Conservation (phyloP, 1,284 basidiomycete genomes). For the Pseudozyma sp. region DNA sequence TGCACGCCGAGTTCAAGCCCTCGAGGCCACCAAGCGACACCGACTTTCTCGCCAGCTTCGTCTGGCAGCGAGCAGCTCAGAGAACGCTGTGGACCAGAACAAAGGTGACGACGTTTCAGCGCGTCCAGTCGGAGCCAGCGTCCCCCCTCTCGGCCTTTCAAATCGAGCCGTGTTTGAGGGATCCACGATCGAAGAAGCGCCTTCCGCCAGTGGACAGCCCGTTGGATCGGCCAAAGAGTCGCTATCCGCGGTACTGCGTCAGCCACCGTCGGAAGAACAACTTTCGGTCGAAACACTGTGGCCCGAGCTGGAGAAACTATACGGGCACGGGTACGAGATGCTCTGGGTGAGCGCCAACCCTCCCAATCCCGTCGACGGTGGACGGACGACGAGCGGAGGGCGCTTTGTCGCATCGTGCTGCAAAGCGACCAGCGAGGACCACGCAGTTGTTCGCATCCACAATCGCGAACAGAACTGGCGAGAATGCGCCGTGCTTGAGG, state of each 20-base stretch:
- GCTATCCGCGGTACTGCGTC: constrained; percentile 33
- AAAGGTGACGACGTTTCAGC: constrained; percentile 16
- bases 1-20: constrained; percentile 29
- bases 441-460: constrained; percentile 88
- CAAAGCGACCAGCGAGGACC: constrained; percentile 85
- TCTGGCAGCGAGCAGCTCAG: constrained; percentile 11
- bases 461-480: constrained; percentile 76
- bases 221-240: constrained; percentile 43
- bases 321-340: constrained; percentile 97
- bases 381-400: constrained; percentile 69
- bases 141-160: constrained; percentile 64
- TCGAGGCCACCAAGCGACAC: constrained; percentile 26
- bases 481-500: constrained; percentile 77
- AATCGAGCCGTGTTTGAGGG: constrained; percentile 62
- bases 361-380: constrained; percentile 18
- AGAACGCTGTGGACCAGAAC: not conserved
- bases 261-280: constrained; percentile 73
- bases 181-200: constrained; percentile 31
- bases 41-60: constrained; percentile 25
- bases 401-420: constrained; percentile 89
- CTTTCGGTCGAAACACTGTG: constrained; percentile 88
- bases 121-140: constrained; percentile 56
- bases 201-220: constrained; percentile 47
- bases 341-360: constrained; percentile 44
- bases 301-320: constrained; percentile 96